Evolutionary conservation across 345 rosid species (phyloP).

Genomic region (Gynandropsis gynandra): DNA sequence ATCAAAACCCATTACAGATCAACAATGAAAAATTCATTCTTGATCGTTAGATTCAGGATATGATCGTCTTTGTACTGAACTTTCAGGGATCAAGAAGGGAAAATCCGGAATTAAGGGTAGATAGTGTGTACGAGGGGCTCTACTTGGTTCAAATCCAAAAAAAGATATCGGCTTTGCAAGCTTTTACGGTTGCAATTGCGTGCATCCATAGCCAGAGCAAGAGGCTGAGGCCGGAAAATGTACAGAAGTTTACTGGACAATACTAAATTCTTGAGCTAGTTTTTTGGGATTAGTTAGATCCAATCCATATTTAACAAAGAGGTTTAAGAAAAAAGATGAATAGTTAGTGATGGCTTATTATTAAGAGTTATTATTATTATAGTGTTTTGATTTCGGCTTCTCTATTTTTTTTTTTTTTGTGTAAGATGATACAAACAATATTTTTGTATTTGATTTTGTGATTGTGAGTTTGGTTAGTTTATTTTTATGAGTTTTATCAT

Average conservation of each 20-base stretch:
- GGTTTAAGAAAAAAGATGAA: too few species aligned
- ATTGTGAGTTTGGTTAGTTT: too few species aligned
- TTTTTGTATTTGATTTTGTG: too few species aligned
- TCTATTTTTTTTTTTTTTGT: too few species aligned
- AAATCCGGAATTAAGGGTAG: slow-evolving; percentile 56
- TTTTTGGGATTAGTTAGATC: slow-evolving; percentile 24
- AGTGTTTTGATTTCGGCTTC: too few species aligned
- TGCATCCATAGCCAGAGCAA: slow-evolving; percentile 64
- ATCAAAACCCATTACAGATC: background rate
- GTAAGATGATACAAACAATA: too few species aligned
- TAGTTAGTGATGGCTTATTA: too few species aligned
- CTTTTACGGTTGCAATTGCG: slow-evolving; percentile 75
- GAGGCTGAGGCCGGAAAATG: slow-evolving; percentile 31
- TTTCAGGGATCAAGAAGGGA: slow-evolving; percentile 55
- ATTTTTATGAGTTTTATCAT: too few species aligned
- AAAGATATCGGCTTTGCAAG: slow-evolving; percentile 67
- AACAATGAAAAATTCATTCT: background rate
- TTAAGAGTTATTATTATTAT: too few species aligned
- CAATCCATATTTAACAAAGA: slow-evolving; percentile 11
- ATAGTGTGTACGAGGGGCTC: slow-evolving; percentile 57
- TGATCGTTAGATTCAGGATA: background rate
- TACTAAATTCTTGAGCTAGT: too few species aligned
- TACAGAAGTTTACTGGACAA: slow-evolving; percentile 32
- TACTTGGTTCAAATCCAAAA: slow-evolving; percentile 64
- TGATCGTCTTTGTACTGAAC: background rate